phyloP scores from a whole-genome alignment of 192 early-diverging fungal species.

The Coemansia sp. region DNA sequence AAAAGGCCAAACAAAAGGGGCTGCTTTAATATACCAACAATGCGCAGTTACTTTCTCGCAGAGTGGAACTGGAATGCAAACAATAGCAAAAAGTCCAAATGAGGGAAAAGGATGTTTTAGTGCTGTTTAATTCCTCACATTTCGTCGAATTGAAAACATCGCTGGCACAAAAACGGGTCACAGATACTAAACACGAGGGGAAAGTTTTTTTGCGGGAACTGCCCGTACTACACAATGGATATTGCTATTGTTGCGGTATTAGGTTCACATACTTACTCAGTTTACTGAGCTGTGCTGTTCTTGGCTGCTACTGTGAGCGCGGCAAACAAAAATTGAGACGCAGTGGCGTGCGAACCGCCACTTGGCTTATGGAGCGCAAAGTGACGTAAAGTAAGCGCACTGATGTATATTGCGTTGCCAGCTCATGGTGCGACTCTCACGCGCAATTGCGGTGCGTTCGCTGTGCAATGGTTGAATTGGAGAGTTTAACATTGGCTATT shows the following conservation, averaged over 20 bases:
- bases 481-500: no score
- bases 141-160: background rate
- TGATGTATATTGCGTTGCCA: background rate
- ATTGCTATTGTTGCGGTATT: background rate
- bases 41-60: conserved; percentile 1
- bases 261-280: conserved; percentile 4
- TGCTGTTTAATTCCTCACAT: background rate
- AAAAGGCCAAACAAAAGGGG: background rate
- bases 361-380: background rate
- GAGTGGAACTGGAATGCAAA: background rate
- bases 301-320: conserved; percentile 2
- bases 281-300: background rate
- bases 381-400: background rate
- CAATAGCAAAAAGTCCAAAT: conserved; percentile 5
- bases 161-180: background rate
- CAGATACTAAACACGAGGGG: background rate
- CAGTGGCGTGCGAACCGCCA: conserved; percentile 8
- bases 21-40: conserved; percentile 11
- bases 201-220: background rate
- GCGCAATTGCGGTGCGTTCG: background rate
- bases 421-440: background rate
- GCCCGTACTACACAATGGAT: background rate
- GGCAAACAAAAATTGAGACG: background rate
- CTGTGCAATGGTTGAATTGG: no score
- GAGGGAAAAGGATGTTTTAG: conserved; percentile 5